These are phyloP conservation scores for Moesziomyces globuligerus DNA, from an alignment of 1,284 basidiomycete species.

Conservation along the genomic window DNA sequence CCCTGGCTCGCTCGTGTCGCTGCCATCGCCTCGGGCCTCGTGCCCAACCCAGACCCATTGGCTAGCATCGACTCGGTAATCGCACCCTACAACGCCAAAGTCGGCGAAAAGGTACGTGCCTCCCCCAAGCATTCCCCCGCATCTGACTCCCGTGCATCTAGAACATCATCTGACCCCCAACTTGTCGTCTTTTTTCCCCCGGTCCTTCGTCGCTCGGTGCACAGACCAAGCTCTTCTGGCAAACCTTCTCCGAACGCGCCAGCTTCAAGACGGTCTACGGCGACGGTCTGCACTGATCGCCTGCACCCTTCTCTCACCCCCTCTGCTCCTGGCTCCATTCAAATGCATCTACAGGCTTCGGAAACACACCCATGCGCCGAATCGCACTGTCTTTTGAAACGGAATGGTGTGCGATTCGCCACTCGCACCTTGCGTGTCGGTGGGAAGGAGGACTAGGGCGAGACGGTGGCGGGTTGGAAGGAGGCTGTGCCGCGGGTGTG, in stretches of 20 bases:
- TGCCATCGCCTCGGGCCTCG: slow-evolving; percentile 12
- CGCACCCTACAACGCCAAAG: not conserved
- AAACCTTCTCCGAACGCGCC: slow-evolving; percentile 17
- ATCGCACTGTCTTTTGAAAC: slow-evolving; percentile 1
- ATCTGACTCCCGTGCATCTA: no score
- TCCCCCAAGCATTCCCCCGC: no score
- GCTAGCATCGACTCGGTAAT: slow-evolving; percentile 9
- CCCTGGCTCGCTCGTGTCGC: slow-evolving; percentile 76
- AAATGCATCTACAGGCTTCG: no score
- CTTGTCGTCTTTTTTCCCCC: no score
- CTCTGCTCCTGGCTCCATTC: no score
- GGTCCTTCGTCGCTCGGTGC: no score
- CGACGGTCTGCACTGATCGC: slow-evolving; percentile 41
- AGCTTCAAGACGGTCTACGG: slow-evolving; percentile 48
- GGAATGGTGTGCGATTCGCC: no score
- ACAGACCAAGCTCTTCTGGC: slow-evolving; percentile 26
- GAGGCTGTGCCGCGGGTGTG: not conserved
- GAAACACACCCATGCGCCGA: no score
- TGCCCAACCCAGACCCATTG: not conserved
- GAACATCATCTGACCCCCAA: no score
- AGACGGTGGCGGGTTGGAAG: slow-evolving; percentile 9
- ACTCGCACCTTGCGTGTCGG: no score
- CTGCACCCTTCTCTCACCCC: not conserved
- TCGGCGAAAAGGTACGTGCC: slow-evolving; percentile 18
- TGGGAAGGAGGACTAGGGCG: no score